Evolutionary conservation across 2,329 filamentous ascomycete species (phyloP), one percentile per base, ranked within the genome.

Genomic region (Phoma sp.): DNA sequence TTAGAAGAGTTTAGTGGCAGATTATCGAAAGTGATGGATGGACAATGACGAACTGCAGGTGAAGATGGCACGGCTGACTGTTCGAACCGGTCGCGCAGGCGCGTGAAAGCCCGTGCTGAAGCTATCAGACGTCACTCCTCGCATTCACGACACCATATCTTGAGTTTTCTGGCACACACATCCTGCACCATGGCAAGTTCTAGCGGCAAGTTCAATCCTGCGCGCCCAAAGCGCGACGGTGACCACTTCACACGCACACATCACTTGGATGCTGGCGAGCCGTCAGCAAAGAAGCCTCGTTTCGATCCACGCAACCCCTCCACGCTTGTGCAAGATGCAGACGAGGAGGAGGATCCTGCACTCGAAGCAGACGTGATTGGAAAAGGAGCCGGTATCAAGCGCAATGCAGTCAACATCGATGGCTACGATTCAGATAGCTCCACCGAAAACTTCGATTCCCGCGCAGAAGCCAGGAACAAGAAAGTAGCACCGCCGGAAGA

Each of bases 301-400:
- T 99, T 99, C 77, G 95, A 99, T 75, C 81, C 95, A 48, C 91
- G 95, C 62, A 98, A 99, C 73, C 95, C 95, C 3, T 96, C 93
- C 15, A 92, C 91, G 0, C 85, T 99, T 4, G 94, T 92, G 2
- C 88, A 93, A 1, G 92, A 96, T 72, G 89, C 87, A 2, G 84
- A 85, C 2, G 89, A 91, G 60, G 87, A 90, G 39, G 89, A 89
- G 61, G 86, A 92, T 65, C 85, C 86, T 0, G 84, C 94, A 25
- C 84, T 99, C 8, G 91, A 96, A 45, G 92, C 93, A 21, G 95
- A 98, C 71, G 93, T 97, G 35, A 97, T 98, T 62, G 92, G 93
- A 15, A 84, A 84, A 47, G 83, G 86, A 17, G 85, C 85, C 1
- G 84, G 85, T 36, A 91, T 92, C 0, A 96, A 96, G 75, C 91